Evolutionary conservation across 2,329 filamentous ascomycete genomes (phyloP), one percentile per base, ranked within the genome.

Genomic region (Gremmenia infestans): DNA sequence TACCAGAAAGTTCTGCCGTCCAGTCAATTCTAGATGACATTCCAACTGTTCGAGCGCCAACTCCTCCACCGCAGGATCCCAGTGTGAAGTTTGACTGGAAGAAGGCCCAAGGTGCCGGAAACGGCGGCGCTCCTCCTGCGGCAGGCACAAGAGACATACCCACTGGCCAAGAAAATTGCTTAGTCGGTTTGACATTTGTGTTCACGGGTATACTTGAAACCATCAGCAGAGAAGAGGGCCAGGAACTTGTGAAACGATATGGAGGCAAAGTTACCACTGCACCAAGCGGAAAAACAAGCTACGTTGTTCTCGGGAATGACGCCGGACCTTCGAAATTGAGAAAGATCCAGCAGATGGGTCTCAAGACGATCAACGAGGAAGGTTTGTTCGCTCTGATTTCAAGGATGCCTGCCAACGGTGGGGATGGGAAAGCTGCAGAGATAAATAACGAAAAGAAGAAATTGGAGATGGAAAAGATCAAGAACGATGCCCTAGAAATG

Each of bases 361-460:
- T 97, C 70, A 97, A 91, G 72, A 95, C 92, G 0, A 97, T 99
- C 67, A 87, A 97, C 65, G 95, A 99, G 70, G 83, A 95, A 63
- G 95, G 94, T 0, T 75, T 99, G 2, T 96, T 96, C 63, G 87
- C 89, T 57, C 80, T 99, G 46, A 95, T 99, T 63, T 81, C 84
- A 58, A 77, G 76, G 28, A 78, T 97, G 52, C 93, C 94, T 40
- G 88, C 90, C 1, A 88, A 91, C 67, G 94, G 95, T 47, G 94
- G 95, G 7, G 83, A 87, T 66, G 89, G 91, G 45, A 92, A 93
- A 68, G 92, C 91, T 32, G 94, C 92, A 6, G 89, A 89, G 65
- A 91, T 92, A 65, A 84, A 86, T 51, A 87, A 87, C 58, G 87
- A 91, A 66, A 97, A 97, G 75, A 87, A 89, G 66, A 86, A 88